Evolutionary conservation across 768 basidiomycete species (phyloP).

Genomic region (Leccinum barrowsii): DNA sequence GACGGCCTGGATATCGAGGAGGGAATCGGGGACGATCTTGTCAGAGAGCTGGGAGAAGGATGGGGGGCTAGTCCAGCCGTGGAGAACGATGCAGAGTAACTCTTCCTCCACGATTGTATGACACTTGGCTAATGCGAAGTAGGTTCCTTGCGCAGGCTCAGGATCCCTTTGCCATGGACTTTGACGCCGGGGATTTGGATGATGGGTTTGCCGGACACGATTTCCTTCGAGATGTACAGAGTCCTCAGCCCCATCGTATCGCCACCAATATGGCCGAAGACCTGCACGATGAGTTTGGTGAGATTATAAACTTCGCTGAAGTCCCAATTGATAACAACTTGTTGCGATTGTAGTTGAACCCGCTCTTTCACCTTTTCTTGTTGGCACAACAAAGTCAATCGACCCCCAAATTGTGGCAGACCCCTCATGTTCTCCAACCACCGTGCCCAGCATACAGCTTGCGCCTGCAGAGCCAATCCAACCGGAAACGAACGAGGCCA

Average conservation of each 20-base stretch:
- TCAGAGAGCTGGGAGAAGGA: conserved; percentile 67
- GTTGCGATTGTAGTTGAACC: conserved; percentile 3
- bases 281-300: conserved; percentile 6
- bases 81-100: conserved; percentile 15
- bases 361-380: conserved; percentile 1
- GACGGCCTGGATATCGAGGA: conserved; percentile 57
- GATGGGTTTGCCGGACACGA: conserved; percentile 20
- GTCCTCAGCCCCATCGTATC: neutral
- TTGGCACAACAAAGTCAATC: conserved; percentile 3
- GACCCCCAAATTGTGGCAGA: neutral
- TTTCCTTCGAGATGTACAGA: neutral
- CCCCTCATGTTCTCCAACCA: conserved; percentile 2
- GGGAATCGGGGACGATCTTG: conserved; percentile 70
- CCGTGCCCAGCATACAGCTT: neutral
- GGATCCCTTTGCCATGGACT: conserved; percentile 14
- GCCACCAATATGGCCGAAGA: conserved; percentile 1
- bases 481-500: neutral
- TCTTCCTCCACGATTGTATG: neutral
- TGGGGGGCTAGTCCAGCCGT: conserved; percentile 43
- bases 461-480: neutral
- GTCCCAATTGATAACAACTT: neutral
- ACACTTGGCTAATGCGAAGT: conserved; percentile 9
- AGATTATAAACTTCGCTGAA: neutral
- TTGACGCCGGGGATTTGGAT: conserved; percentile 20
- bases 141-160: conserved; percentile 17